Conservation (phyloP, 2,329 filamentous ascomycete genomes). For the Diplocarpon mali region DNA sequence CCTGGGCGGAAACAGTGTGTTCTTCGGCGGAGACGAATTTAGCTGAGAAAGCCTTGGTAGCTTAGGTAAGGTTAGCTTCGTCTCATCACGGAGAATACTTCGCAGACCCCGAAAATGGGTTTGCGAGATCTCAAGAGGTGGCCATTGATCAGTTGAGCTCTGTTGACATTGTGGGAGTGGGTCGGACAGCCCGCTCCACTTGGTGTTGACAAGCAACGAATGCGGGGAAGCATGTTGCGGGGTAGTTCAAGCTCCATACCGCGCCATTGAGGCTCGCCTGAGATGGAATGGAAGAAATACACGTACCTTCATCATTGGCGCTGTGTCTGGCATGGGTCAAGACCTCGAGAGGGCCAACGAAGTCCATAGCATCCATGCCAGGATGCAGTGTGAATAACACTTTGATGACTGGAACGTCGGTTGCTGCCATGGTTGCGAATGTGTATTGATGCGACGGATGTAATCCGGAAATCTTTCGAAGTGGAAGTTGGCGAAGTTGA, state of each 20-base stretch:
- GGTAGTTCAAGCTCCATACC: slow-evolving; percentile 3
- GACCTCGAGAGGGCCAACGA: slow-evolving; percentile 47
- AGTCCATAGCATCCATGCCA: slow-evolving; percentile 45
- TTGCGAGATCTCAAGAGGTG: neutral
- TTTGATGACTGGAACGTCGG: slow-evolving; percentile 35
- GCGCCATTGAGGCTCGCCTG: slow-evolving; percentile 2
- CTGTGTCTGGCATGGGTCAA: slow-evolving; percentile 43
- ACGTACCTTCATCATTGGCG: slow-evolving; percentile 38
- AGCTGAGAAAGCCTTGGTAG: slow-evolving; percentile 21
- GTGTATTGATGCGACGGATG: slow-evolving; percentile 3
- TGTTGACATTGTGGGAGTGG: neutral
- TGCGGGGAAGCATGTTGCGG: slow-evolving; percentile 6
- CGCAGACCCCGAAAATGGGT: neutral
- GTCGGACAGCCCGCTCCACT: neutral
- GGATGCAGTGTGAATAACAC: slow-evolving; percentile 46
- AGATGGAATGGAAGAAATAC: neutral
- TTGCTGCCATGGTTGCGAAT: slow-evolving; percentile 26
- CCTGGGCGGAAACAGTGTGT: slow-evolving; percentile 45
- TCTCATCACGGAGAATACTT: neutral
- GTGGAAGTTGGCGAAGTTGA: neutral
- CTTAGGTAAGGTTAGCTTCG: slow-evolving; percentile 11
- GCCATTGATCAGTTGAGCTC: neutral
- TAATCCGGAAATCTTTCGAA: neutral
- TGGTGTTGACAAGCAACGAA: neutral
- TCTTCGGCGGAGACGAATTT: slow-evolving; percentile 35